Evolutionary conservation across 2,329 filamentous ascomycete species (phyloP), one percentile per base, ranked within the genome.

Genomic region (Trichoderma sp.): DNA sequence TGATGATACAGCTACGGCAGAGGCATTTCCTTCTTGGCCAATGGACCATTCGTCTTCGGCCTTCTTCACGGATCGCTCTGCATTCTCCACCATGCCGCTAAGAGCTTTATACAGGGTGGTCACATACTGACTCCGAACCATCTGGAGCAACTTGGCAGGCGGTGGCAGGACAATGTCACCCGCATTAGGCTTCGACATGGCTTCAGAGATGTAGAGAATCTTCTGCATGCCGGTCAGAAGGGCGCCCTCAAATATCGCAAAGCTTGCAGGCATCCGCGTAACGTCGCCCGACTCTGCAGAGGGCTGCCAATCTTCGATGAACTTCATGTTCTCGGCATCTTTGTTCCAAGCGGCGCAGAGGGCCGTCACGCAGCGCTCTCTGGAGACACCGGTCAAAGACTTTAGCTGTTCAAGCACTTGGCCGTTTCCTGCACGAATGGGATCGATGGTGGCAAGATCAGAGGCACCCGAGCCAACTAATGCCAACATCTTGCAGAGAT

Each of bases 11-110:
- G 77, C 76, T 24, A 79, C 75, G 14, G 75, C 76, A 3, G 77
- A 74, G 14, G 77, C 73, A 8, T 82, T 78, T 7, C 79, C 77
- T 16, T 86, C 84, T 21, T 77, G 74, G 19, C 85, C 83, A 3
- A 83, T 82, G 0, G 83, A 85, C 87, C 87, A 89, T 68, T 88
- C 86, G 70, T 89, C 86, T 57, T 91, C 89, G 0, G 87, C 82
- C 73, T 88, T 89, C 73, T 89, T 88, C 16, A 89, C 79, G 3
- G 90, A 87, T 69, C 89, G 89, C 80, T 98, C 94, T 3, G 96
- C 95, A 79, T 97, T 98, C 80, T 98, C 96, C 1, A 99, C 94
- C 89, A 99, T 95, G 27, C 95, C 96, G 75, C 93, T 96, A 47
- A 99, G 82, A 7, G 93, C 93, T 79, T 97, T 97, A 81, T 98